phyloP scores from a whole-genome alignment of 441 rosid genomes.

The Capsella rubella region DNA sequence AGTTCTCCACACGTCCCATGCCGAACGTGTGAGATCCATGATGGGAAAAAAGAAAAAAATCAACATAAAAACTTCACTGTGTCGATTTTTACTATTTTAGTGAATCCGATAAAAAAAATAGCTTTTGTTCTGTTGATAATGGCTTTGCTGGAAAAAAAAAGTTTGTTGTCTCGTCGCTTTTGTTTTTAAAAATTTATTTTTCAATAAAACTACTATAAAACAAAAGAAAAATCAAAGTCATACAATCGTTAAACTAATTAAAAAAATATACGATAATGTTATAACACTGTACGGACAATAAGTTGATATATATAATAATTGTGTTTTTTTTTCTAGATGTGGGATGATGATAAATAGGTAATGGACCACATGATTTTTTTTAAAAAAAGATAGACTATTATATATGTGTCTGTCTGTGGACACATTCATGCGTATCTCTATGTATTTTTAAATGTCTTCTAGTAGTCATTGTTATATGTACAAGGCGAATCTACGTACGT shows the following conservation, averaged over 20 bases:
- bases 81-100: slow-evolving; percentile 29
- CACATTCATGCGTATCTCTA: slow-evolving; percentile 42
- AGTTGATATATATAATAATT: neutral
- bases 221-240: slow-evolving; percentile 1
- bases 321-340: slow-evolving; percentile 4
- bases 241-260: neutral
- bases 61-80: neutral
- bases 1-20: neutral
- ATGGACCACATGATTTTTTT: slow-evolving; percentile 28
- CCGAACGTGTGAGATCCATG: slow-evolving; percentile 17
- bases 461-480: slow-evolving; percentile 35
- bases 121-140: neutral
- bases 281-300: slow-evolving; percentile 40
- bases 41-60: neutral
- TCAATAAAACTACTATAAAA: neutral
- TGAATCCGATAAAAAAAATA: slow-evolving; percentile 21
- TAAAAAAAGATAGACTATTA: slow-evolving; percentile 10
- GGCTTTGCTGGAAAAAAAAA: slow-evolving; percentile 27
- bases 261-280: slow-evolving; percentile 28
- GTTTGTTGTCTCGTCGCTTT: slow-evolving; percentile 24
- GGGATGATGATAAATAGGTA: slow-evolving; percentile 31
- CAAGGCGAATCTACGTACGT: slow-evolving; percentile 35
- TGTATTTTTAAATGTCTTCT: slow-evolving; percentile 41
- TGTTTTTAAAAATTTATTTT: neutral
- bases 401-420: slow-evolving; percentile 31